phyloP scores from a whole-genome alignment of 2,329 filamentous ascomycete species.

The Aspergillus vadensis region DNA sequence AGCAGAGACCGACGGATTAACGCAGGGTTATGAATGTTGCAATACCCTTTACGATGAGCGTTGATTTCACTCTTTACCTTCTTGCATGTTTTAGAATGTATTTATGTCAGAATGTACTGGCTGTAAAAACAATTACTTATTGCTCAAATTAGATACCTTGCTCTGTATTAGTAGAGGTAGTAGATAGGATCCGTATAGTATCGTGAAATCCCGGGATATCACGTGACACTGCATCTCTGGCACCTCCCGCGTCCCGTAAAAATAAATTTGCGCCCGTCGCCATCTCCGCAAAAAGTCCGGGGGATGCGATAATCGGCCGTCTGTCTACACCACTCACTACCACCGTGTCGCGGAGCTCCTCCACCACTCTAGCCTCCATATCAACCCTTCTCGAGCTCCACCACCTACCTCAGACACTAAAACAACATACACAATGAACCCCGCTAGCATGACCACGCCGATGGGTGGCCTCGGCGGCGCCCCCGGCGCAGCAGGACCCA shows the following conservation, averaged over 20 bases:
- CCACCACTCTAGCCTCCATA: not conserved
- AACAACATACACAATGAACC: slow-evolving; percentile 32
- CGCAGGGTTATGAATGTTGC: slow-evolving; percentile 36
- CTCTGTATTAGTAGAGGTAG: too few relatives aligned
- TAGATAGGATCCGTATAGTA: too few relatives aligned
- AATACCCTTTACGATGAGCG: slow-evolving; percentile 33
- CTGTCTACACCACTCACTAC: not conserved
- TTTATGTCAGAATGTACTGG: not conserved
- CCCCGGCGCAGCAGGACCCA: slow-evolving; percentile 23
- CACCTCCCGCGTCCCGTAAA: slow-evolving; percentile 24
- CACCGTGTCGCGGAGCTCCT: not conserved
- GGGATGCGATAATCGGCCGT: slow-evolving; percentile 6
- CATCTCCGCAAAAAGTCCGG: slow-evolving; percentile 33
- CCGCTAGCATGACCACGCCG: slow-evolving; percentile 37
- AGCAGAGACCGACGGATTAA: slow-evolving; percentile 28
- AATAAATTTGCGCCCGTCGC: slow-evolving; percentile 35
- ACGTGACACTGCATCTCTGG: slow-evolving; percentile 28
- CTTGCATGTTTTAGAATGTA: slow-evolving; percentile 9
- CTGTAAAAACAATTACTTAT: not conserved
- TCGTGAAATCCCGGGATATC: slow-evolving; percentile 7
- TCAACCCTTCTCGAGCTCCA: not conserved
- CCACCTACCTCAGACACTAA: not conserved
- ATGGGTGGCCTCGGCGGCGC: slow-evolving; percentile 33
- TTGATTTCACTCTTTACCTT: slow-evolving; percentile 23
- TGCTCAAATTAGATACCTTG: too few relatives aligned